Conservation (phyloP, 2,329 filamentous ascomycete species). For the Anthostomella pinea region DNA sequence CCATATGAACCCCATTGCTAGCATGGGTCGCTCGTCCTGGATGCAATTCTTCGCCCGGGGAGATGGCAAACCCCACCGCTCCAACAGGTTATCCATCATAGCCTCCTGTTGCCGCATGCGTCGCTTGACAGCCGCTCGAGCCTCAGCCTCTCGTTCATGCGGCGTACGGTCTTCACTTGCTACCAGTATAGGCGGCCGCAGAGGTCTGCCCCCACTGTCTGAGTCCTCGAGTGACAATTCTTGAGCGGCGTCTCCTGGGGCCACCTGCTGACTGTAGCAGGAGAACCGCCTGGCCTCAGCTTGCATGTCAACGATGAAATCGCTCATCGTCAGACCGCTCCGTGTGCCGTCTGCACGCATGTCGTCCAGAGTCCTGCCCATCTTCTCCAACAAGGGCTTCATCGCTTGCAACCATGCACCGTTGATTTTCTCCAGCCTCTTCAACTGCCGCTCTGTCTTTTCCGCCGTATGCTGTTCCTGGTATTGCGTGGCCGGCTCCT, state of each 20-base stretch:
- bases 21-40: constrained; percentile 1
- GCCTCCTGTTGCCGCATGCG: constrained; percentile 5
- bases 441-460: constrained; percentile 15
- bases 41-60: too few species aligned
- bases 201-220: not conserved
- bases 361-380: constrained; percentile 17
- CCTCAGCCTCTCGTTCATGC: constrained; percentile 1
- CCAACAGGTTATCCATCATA: constrained; percentile 2
- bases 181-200: not conserved
- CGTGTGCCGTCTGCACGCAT: constrained; percentile 10
- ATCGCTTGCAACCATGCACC: constrained; percentile 20
- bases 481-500: constrained; percentile 1
- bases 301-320: constrained; percentile 20
- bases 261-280: constrained; percentile 3
- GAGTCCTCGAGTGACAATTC: not conserved
- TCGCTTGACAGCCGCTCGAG: constrained; percentile 1
- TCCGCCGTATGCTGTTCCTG: constrained; percentile 11
- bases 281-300: constrained; percentile 14
- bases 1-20: constrained; percentile 4
- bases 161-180: not conserved
- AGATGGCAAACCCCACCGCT: constrained; percentile 1
- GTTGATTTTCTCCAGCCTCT: constrained; percentile 17
- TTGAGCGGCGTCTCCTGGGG: constrained; percentile 4
- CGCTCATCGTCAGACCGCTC: constrained; percentile 14
- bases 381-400: constrained; percentile 18